These are phyloP conservation scores for Neurospora sp. DNA, from an alignment of 2,329 filamentous ascomycete species.

Conservation along the genomic window DNA sequence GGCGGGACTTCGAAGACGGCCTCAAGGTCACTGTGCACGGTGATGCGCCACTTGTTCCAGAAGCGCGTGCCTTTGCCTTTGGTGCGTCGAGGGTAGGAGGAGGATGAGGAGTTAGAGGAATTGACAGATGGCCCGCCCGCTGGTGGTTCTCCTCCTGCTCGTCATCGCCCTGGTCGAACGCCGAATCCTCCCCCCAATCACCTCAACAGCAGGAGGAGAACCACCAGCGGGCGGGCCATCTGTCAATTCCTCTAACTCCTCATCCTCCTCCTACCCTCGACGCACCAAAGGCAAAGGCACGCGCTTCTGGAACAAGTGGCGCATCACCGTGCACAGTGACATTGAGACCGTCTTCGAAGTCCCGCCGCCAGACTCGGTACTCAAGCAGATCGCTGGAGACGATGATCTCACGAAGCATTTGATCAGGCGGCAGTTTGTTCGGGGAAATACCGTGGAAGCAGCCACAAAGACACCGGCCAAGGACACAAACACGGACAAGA, in stretches of 20 bases:
- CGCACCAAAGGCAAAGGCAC: background rate
- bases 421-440: slow-evolving; percentile 46
- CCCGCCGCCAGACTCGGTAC: slow-evolving; percentile 52
- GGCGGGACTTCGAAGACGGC: no score
- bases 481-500: background rate
- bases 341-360: slow-evolving; percentile 65
- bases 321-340: slow-evolving; percentile 62
- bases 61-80: no score
- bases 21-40: no score
- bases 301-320: slow-evolving; percentile 58
- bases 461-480: slow-evolving; percentile 1
- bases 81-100: no score
- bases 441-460: slow-evolving; percentile 32
- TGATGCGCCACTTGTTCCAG: no score
- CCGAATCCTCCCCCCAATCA: slow-evolving; percentile 50
- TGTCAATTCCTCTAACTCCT: slow-evolving; percentile 5
- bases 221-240: slow-evolving; percentile 18
- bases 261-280: background rate
- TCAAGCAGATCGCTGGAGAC: slow-evolving; percentile 47
- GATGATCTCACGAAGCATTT: slow-evolving; percentile 49
- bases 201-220: slow-evolving; percentile 17
- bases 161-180: slow-evolving; percentile 64
- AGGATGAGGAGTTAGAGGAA: no score
- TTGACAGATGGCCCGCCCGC: no score
- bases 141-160: slow-evolving; percentile 59